These are phyloP conservation scores for Fusarium sacchari DNA, from an alignment of 2,329 filamentous ascomycete species.

Conservation along the genomic window DNA sequence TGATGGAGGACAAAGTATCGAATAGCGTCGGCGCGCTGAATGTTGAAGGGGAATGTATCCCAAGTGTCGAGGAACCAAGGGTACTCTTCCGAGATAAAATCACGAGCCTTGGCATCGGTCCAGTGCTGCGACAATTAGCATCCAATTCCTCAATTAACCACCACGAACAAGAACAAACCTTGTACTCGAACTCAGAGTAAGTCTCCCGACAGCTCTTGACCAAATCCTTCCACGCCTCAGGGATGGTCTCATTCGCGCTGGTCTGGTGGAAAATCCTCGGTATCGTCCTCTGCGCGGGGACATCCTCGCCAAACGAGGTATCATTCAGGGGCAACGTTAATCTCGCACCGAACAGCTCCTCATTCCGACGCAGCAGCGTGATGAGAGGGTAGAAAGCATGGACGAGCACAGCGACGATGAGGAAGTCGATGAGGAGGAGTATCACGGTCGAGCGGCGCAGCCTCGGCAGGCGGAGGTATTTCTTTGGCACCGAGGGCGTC, in stretches of 20 bases:
- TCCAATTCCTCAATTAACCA: background rate
- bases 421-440: conserved; percentile 68
- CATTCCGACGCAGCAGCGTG: conserved; percentile 66
- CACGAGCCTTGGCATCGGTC: conserved; percentile 73
- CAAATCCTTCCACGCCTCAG: conserved; percentile 70
- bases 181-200: conserved; percentile 79
- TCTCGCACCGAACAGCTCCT: conserved; percentile 46
- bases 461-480: conserved; percentile 35
- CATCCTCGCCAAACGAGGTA: conserved; percentile 61
- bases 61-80: conserved; percentile 78
- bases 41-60: conserved; percentile 74
- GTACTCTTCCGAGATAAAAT: conserved; percentile 76
- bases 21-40: conserved; percentile 77
- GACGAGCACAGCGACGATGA: conserved; percentile 72
- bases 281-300: conserved; percentile 73
- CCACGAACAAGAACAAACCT: conserved; percentile 54
- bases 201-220: conserved; percentile 73
- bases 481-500: conserved; percentile 36
- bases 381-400: conserved; percentile 77
- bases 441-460: conserved; percentile 59
- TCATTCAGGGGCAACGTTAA: conserved; percentile 62
- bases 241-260: conserved; percentile 75
- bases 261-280: conserved; percentile 83
- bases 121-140: conserved; percentile 63
- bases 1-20: conserved; percentile 78